Conservation (phyloP, 1,284 basidiomycete genomes). For the Uromyces viciae-fabae region DNA sequence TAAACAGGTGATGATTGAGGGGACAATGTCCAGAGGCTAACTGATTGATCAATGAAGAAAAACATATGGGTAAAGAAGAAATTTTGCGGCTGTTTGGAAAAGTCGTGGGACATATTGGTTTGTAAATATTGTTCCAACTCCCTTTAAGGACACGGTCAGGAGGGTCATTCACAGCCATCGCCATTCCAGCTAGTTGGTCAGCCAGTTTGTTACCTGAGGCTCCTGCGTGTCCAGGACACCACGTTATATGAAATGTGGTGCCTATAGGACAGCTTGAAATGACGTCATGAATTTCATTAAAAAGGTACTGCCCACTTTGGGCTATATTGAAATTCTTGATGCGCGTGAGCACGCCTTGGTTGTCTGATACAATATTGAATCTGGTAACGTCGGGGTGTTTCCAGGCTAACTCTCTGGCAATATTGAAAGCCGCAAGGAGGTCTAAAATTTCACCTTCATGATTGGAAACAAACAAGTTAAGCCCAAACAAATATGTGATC, state of each 20-base stretch:
- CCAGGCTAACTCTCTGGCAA: too few species aligned
- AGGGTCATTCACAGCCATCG: too few species aligned
- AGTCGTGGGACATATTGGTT: too few species aligned
- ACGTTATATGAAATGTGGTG: not conserved
- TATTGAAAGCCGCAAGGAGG: not conserved
- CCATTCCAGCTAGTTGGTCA: not conserved
- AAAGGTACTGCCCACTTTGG: not conserved
- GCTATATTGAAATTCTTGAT: too few species aligned
- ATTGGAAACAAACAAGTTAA: not conserved
- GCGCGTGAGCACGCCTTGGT: not conserved
- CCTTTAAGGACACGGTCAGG: too few species aligned
- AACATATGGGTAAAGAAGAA: too few species aligned
- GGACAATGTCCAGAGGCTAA: too few species aligned
- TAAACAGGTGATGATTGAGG: too few species aligned
- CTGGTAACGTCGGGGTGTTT: too few species aligned
- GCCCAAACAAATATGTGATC: not conserved
- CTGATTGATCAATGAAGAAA: too few species aligned
- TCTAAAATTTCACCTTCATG: not conserved
- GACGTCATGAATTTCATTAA: not conserved
- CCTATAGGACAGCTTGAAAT: not conserved
- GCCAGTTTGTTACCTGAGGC: constrained; percentile 4
- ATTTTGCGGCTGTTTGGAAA: too few species aligned
- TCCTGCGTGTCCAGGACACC: constrained; percentile 3
- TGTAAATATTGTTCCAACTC: too few species aligned
- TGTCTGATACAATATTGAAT: not conserved